Percentiles rank a stretch among this genome's conserved stretches.
Conservation (phyloP, 805 yeast species). For the Yamadazyma akitaensis region DNA sequence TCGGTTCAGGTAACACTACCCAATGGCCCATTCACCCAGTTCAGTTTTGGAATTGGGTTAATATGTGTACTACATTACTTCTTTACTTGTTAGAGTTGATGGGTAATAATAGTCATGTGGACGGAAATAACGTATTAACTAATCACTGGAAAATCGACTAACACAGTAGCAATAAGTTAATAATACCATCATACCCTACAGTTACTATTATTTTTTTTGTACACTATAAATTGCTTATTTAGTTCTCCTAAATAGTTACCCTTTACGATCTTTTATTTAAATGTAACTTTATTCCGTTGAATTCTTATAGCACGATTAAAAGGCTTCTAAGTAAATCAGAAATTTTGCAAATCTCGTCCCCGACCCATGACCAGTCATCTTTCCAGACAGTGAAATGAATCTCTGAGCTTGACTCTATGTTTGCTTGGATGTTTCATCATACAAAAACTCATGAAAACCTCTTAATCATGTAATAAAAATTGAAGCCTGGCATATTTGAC, state of each 20-base stretch:
- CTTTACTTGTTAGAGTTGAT: conserved; percentile 77
- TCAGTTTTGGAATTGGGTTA: conserved; percentile 97
- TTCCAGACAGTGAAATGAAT: conserved; percentile 45
- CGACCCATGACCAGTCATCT: conserved; percentile 39
- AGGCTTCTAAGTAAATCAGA: conserved; percentile 26
- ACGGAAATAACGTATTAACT: conserved; percentile 34
- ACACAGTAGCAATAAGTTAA: neutral
- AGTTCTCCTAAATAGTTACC: conserved; percentile 2
- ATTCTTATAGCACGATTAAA: conserved; percentile 9
- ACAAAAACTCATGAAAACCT: conserved; percentile 17
- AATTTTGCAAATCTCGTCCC: conserved; percentile 70
- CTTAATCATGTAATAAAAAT: conserved; percentile 21
- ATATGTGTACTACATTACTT: conserved; percentile 75
- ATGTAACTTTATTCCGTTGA: neutral
- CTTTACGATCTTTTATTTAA: conserved; percentile 3
- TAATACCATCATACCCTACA: neutral
- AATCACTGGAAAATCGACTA: conserved; percentile 44
- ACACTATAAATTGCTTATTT: neutral
- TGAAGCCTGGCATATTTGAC: conserved; percentile 65
- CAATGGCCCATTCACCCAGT: conserved; percentile 59
- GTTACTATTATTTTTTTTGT: neutral
- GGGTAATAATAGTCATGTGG: conserved; percentile 30
- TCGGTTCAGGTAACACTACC: conserved; percentile 31
- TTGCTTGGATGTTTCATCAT: conserved; percentile 75
- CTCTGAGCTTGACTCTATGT: conserved; percentile 94